Evolutionary conservation across 768 basidiomycete genomes (phyloP).

Genomic region (Cyathus striatus): DNA sequence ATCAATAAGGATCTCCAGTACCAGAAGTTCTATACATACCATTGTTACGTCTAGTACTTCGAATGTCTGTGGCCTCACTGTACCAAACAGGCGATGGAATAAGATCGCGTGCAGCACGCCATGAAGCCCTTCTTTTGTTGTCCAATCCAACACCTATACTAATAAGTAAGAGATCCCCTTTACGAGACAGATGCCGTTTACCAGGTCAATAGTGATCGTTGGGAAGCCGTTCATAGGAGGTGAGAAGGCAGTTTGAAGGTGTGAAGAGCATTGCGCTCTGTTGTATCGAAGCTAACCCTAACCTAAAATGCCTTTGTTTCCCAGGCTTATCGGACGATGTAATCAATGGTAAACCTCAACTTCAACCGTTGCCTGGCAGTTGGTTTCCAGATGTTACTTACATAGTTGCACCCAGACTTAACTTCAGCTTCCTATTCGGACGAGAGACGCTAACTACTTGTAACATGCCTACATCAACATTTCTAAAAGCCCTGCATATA

Average conservation of each 20-base stretch:
- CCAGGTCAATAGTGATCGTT: constrained; percentile 47
- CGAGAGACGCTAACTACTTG: too few relatives aligned
- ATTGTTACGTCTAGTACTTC: constrained; percentile 84
- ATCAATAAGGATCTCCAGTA: not conserved
- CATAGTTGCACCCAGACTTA: too few relatives aligned
- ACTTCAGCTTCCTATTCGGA: too few relatives aligned
- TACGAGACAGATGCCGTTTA: constrained; percentile 11
- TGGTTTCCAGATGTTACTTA: too few relatives aligned
- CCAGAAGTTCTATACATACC: constrained; percentile 33
- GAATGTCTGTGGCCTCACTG: constrained; percentile 68
- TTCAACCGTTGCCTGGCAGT: too few relatives aligned
- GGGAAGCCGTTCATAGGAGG: constrained; percentile 20
- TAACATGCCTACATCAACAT: too few relatives aligned
- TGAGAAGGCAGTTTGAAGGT: not conserved
- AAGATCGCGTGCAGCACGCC: constrained; percentile 78
- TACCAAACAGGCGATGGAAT: constrained; percentile 81
- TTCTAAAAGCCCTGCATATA: too few relatives aligned
- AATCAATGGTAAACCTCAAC: too few relatives aligned
- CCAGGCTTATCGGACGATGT: too few relatives aligned
- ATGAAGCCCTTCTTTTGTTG: constrained; percentile 67
- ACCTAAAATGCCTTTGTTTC: too few relatives aligned
- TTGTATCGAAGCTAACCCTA: too few relatives aligned
- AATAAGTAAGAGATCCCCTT: constrained; percentile 1
- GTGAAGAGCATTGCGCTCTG: too few relatives aligned
- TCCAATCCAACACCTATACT: constrained; percentile 65